Evolutionary conservation across 2,329 filamentous ascomycete genomes (phyloP).

Genomic region (Chaetomium globosum): DNA sequence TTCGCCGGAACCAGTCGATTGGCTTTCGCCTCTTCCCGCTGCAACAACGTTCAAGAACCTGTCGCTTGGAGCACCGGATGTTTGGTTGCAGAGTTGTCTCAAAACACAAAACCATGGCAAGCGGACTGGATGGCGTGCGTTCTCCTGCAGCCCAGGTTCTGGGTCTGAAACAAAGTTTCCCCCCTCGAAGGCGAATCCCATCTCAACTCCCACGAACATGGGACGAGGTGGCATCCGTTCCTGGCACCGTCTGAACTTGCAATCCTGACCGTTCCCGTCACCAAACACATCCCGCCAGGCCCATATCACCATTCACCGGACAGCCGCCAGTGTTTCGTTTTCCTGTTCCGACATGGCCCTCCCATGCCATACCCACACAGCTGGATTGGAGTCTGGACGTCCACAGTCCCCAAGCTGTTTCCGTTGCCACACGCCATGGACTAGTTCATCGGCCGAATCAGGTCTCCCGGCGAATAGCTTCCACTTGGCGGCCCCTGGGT

Average conservation of each 20-base stretch:
- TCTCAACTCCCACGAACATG: background rate
- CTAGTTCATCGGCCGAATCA: slow-evolving; percentile 7
- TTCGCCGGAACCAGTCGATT: slow-evolving; percentile 19
- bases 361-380: background rate
- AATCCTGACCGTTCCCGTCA: slow-evolving; percentile 5
- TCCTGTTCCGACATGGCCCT: background rate
- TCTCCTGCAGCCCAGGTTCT: background rate
- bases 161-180: slow-evolving; percentile 14
- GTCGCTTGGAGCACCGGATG: background rate
- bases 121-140: slow-evolving; percentile 7
- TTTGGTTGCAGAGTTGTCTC: slow-evolving; percentile 1
- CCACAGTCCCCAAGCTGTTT: slow-evolving; percentile 10
- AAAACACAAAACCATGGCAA: background rate
- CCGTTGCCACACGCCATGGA: slow-evolving; percentile 1
- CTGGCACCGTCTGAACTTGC: background rate
- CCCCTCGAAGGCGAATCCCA: slow-evolving; percentile 10
- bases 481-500: background rate
- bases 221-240: background rate
- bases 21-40: slow-evolving; percentile 20
- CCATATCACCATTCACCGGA: background rate
- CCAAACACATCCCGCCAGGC: background rate
- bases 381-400: background rate
- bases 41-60: slow-evolving; percentile 15
- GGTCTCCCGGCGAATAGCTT: slow-evolving; percentile 6
- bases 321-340: slow-evolving; percentile 16